Evolutionary conservation across 495 filamentous ascomycete species (phyloP).

Genomic region (Penicillium atrosanguineum): DNA sequence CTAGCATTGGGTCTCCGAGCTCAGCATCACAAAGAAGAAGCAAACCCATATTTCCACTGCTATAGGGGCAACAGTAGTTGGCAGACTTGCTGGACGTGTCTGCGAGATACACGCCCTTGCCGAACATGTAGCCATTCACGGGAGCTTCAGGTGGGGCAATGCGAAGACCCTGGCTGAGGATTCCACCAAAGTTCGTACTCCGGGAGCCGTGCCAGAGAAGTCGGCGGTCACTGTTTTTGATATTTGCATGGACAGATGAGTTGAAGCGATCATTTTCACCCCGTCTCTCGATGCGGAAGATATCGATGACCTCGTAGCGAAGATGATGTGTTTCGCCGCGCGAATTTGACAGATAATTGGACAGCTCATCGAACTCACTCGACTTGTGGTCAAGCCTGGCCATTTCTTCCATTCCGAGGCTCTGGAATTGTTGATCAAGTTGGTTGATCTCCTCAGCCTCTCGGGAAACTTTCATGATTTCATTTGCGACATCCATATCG

Average conservation of each 20-base stretch:
- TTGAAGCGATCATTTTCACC: conserved; percentile 70
- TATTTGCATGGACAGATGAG: conserved; percentile 45
- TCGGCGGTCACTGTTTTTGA: conserved; percentile 55
- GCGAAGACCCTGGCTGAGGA: conserved; percentile 78
- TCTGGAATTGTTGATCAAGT: conserved; percentile 67
- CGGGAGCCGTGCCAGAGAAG: conserved; percentile 83
- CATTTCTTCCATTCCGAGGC: conserved; percentile 74
- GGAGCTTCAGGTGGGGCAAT: conserved; percentile 86
- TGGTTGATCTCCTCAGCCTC: conserved; percentile 52
- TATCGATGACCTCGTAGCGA: conserved; percentile 61
- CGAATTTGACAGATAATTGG: conserved; percentile 63
- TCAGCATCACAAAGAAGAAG: conserved; percentile 78
- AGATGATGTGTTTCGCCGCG: conserved; percentile 58
- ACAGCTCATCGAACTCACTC: conserved; percentile 61
- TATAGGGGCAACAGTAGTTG: conserved; percentile 64
- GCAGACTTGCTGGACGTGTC: conserved; percentile 80
- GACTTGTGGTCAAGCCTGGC: conserved; percentile 56
- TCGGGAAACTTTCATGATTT: conserved; percentile 68
- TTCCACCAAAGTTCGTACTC: conserved; percentile 77
- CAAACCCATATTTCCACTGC: conserved; percentile 57
- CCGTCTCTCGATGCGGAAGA: conserved; percentile 79
- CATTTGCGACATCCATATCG: conserved; percentile 77
- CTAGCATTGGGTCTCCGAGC: conserved; percentile 67
- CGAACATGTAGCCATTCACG: conserved; percentile 76
- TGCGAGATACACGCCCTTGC: conserved; percentile 87